Evolutionary conservation across 768 basidiomycete species (phyloP), one percentile per base, ranked within the genome.

Genomic region (Termitomyces sp.): DNA sequence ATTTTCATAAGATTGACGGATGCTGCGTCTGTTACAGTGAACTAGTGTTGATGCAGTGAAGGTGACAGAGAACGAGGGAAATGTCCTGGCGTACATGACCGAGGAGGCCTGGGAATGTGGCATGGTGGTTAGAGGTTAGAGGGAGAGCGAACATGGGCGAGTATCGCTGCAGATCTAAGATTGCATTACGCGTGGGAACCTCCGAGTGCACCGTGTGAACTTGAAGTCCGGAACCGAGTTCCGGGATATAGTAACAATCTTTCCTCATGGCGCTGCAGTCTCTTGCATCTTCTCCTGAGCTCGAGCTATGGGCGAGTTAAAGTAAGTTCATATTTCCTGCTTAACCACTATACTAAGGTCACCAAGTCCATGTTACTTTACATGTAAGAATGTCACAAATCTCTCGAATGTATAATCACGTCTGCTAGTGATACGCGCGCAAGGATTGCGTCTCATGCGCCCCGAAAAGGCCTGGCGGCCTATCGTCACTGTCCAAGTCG

Each of bases 401-500:
- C 4, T 1, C 20, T 16, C 41, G 4, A 42, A 45, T 37, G 4
- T 16, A 6, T 13, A 22, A 36, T 39, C 5, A 57, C 34, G 22
- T 20, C 31, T 4, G n/a, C 15, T 24, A 79, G 80, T 79, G 20
- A 62, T 80, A 13, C 71, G 74, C 9, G 65, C 75, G 5, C 72
- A 78, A 44, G 79, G 80, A 2, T 65, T 81, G 41, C 76, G 72
- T 57, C 62, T 80, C 20, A 69, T 88, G 64, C 79, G 85, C 41
- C 75, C 81, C 0, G 86, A 86, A 56, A 85, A 77, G 64, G 76
- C 81, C 31, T 89, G 87, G 87, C 68, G 86, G 24, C 86, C 88
- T 1, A 82, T 89, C 39, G 72, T 90, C 51, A 76, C 79, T 0
- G 66, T 90, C 4, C 77, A 80, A 20, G 71, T 86, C 12, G 83